Percentiles rank a stretch among this genome's conserved stretches.
Conservation (phyloP, 176 grass and related monocot genomes). For the Paspalum notatum region DNA sequence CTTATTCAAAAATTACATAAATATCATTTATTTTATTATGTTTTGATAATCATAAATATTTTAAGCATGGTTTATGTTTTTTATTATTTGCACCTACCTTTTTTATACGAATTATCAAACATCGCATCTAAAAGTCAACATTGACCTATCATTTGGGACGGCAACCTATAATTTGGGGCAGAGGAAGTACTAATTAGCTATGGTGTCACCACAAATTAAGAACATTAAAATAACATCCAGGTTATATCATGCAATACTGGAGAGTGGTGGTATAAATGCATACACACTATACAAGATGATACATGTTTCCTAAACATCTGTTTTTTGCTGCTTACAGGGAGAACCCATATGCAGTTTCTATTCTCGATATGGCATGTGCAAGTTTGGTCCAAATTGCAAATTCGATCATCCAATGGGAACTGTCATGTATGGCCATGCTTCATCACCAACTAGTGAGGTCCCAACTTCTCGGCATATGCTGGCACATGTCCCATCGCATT, state of each 20-base stretch:
- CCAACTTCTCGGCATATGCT: conserved; percentile 44
- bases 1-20: too few relatives aligned
- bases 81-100: too few relatives aligned
- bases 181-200: not conserved
- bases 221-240: not conserved
- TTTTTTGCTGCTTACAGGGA: conserved; percentile 56
- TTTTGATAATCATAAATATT: too few relatives aligned
- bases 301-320: not conserved
- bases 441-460: conserved; percentile 54
- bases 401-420: conserved; percentile 84
- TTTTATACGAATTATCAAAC: too few relatives aligned
- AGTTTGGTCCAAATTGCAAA: conserved; percentile 93
- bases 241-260: not conserved
- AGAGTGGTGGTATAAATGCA: conserved; percentile 33
- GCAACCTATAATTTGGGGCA: too few relatives aligned
- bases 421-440: conserved; percentile 53
- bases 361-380: conserved; percentile 86
- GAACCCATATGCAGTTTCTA: conserved; percentile 76
- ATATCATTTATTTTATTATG: too few relatives aligned
- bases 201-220: not conserved
- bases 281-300: not conserved
- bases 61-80: too few relatives aligned
- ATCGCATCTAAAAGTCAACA: too few relatives aligned
- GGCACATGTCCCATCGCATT: conserved; percentile 47
- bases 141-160: too few relatives aligned